Evolutionary conservation across 2,329 filamentous ascomycete species (phyloP), one percentile per base, ranked within the genome.

Genomic region (Arthroderma sp.): DNA sequence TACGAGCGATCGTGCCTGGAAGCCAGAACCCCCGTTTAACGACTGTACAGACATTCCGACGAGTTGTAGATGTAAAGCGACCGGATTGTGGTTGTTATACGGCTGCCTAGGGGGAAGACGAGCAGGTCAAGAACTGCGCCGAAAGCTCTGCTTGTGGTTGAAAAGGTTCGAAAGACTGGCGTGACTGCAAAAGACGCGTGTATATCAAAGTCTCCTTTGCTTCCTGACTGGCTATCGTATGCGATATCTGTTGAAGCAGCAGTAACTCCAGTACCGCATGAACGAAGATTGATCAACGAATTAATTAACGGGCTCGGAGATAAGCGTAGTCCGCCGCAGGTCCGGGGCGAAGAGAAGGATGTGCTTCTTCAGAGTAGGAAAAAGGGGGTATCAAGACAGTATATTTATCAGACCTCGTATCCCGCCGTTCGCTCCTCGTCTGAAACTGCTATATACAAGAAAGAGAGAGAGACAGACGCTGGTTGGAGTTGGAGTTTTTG

Each of bases 1-100:
- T 70, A 76, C 73, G 63, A 78, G 63, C 59, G 75, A 77, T 47
- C 76, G 73, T 39, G 70, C 74, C 65, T 76, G 74, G 61, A 75
- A 76, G 59, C 73, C 73, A 43, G 74, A 73, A 55, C 73, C 68
- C 57, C 66, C 71, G 59, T 67, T 67, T 62, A 76, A 55, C 39
- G 68, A 65, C 21, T 71, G 63, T 53, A 76, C 73, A 62, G 74
- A 76, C 74, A 77, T 76, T 60, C 59, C 68, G 58, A 39, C 57
- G 41, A 33, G 9, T n/a, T 54, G 19, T 33, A 17, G 19, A 52
- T 15, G 6, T 23, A n/a, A 38, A n/a, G 25, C 21, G 9, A 17
- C 43, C 17, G 4, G 44, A 13, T 19, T 51, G 17, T 31, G 44
- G 15, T 25, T n/a, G 28, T 9, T 51, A 51, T 51, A 6, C 33